phyloP scores from a whole-genome alignment of 306 rosid species.

The Hylodesmum podocarpum region DNA sequence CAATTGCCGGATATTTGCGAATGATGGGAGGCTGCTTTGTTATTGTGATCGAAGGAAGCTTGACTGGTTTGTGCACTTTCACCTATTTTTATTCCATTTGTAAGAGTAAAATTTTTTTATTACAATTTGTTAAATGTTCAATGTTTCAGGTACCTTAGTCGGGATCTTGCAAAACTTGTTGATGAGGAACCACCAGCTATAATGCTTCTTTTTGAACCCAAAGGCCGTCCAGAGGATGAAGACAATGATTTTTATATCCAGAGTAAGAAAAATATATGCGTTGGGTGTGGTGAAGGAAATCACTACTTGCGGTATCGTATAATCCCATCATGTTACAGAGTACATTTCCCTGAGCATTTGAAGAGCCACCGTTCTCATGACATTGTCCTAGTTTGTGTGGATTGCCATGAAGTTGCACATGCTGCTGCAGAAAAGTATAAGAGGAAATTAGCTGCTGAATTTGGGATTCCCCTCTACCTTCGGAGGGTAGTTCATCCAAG shows the following conservation, averaged over 20 bases:
- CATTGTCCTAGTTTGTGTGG: constrained; percentile 94
- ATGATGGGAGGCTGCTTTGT: constrained; percentile 94
- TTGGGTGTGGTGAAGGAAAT: constrained; percentile 93
- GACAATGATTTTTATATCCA: constrained; percentile 91
- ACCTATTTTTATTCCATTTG: constrained; percentile 4
- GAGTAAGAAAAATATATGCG: constrained; percentile 93
- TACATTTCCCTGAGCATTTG: constrained; percentile 95
- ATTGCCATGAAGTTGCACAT: constrained; percentile 97
- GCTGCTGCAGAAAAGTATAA: constrained; percentile 96
- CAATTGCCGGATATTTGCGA: constrained; percentile 91
- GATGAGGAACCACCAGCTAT: constrained; percentile 88
- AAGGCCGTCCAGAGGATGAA: constrained; percentile 99
- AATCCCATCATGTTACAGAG: constrained; percentile 95
- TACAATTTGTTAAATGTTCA: constrained; percentile 35
- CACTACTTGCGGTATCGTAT: constrained; percentile 93
- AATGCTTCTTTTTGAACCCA: constrained; percentile 95
- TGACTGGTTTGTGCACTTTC: constrained; percentile 72
- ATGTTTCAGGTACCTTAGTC: constrained; percentile 69
- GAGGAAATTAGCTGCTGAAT: constrained; percentile 75
- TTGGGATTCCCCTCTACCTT: constrained; percentile 91
- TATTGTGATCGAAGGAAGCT: constrained; percentile 93
- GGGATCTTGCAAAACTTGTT: constrained; percentile 77
- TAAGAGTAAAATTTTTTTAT: too few species aligned
- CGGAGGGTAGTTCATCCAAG: constrained; percentile 61
- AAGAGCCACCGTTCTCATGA: constrained; percentile 98